A percentile compares a stretch with the other conserved stretches of the same genome.
phyloP scores from a whole-genome alignment of 2,329 filamentous ascomycete genomes.

The Sclerotinia nivalis region DNA sequence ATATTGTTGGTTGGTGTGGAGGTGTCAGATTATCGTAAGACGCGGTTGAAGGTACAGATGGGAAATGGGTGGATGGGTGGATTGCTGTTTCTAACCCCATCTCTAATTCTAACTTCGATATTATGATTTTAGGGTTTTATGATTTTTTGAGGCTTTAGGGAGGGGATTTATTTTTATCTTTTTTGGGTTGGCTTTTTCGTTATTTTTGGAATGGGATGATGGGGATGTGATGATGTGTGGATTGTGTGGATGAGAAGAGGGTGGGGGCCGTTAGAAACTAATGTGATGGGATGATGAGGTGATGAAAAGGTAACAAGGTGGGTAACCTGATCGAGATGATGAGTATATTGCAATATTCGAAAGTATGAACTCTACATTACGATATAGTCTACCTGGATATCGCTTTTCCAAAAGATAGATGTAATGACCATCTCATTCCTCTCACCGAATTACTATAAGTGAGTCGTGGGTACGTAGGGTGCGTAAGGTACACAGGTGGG shows the following conservation, averaged over 20 bases:
- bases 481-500: neutral
- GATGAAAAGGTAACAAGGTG: neutral
- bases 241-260: neutral
- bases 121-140: neutral
- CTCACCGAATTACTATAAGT: neutral
- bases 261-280: neutral
- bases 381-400: neutral
- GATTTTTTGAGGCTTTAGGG: neutral
- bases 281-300: too few species aligned
- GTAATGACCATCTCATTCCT: neutral
- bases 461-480: neutral
- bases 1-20: neutral
- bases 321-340: neutral
- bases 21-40: constrained; percentile 1
- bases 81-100: too few species aligned
- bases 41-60: too few species aligned
- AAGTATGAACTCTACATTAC: neutral
- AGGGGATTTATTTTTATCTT: neutral
- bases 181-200: neutral
- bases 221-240: neutral
- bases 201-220: neutral
- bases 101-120: too few species aligned
- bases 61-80: too few species aligned
- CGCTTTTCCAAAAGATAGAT: neutral
- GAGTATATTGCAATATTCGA: neutral